Evolutionary conservation across 768 basidiomycete genomes (phyloP).

Genomic region (Punctularia strigosozonata): DNA sequence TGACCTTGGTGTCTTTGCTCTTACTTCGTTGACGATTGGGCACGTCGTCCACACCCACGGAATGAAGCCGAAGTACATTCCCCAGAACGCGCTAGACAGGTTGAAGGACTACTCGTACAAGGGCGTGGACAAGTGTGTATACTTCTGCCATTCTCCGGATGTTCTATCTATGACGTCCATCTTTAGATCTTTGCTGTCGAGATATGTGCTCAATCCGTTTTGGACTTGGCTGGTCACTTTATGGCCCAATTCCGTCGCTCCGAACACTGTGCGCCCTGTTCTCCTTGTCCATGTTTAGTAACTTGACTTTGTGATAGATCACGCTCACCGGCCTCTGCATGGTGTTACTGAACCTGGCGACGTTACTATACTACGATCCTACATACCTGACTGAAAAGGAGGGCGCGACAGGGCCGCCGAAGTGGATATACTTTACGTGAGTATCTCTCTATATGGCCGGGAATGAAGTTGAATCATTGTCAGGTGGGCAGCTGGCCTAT

Average conservation of each 20-base stretch:
- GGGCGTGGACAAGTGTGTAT: conserved; percentile 64
- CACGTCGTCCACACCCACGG: too few relatives aligned
- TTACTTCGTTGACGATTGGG: too few relatives aligned
- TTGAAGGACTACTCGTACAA: conserved; percentile 73
- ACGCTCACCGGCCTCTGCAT: conserved; percentile 77
- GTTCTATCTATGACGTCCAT: not conserved
- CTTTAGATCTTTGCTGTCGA: conserved; percentile 60
- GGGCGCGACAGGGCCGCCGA: conserved; percentile 48
- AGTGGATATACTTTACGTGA: conserved; percentile 87
- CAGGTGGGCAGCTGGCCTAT: conserved; percentile 83
- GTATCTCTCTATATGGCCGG: conserved; percentile 22
- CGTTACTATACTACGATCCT: conserved; percentile 78
- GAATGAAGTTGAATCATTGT: too few relatives aligned
- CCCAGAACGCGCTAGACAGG: conserved; percentile 55
- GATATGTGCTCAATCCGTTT: conserved; percentile 70
- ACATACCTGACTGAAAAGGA: conserved; percentile 58
- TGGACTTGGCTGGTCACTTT: conserved; percentile 89
- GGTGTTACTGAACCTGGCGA: conserved; percentile 75
- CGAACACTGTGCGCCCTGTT: conserved; percentile 62
- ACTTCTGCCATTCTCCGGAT: not conserved
- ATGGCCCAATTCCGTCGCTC: conserved; percentile 77
- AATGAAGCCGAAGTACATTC: too few relatives aligned
- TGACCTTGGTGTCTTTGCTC: too few relatives aligned
- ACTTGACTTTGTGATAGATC: conserved; percentile 39
- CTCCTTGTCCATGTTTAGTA: not conserved